Percentiles rank a stretch among this genome's conserved stretches.
These are phyloP conservation scores for Cyberlindnera xylosilytica DNA, from an alignment of 805 yeast species.

Conservation along the genomic window DNA sequence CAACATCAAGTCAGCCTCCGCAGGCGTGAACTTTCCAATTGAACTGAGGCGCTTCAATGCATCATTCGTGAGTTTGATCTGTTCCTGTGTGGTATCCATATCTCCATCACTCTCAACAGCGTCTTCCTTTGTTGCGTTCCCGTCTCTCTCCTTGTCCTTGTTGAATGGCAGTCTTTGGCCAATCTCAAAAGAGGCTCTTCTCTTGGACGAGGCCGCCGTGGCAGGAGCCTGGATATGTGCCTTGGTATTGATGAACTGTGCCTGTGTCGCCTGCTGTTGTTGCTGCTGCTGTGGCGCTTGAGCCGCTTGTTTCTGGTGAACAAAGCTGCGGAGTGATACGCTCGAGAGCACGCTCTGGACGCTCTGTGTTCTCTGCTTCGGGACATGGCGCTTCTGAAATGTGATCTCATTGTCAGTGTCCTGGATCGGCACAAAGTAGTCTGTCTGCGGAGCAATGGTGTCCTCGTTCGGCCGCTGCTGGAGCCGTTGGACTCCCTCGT, in stretches of 20 bases:
- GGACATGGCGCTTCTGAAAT: slow-evolving; percentile 64
- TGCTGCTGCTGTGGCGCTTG: slow-evolving; percentile 1
- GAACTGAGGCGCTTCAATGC: slow-evolving; percentile 36
- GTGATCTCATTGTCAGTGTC: slow-evolving; percentile 42
- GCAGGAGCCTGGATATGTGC: slow-evolving; percentile 42
- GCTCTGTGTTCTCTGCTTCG: slow-evolving; percentile 36
- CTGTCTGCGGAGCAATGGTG: slow-evolving; percentile 29
- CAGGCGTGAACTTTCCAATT: slow-evolving; percentile 27
- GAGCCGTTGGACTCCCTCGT: background rate
- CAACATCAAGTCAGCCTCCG: slow-evolving; percentile 25
- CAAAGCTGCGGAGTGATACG: slow-evolving; percentile 56
- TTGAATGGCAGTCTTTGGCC: slow-evolving; percentile 35
- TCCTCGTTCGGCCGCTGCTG: background rate
- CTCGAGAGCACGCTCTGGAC: slow-evolving; percentile 44
- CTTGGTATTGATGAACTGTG: slow-evolving; percentile 29
- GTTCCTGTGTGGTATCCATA: slow-evolving; percentile 25
- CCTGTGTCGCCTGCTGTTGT: slow-evolving; percentile 13
- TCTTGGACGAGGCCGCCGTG: slow-evolving; percentile 33
- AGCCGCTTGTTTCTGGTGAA: slow-evolving; percentile 32
- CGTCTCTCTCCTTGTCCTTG: slow-evolving; percentile 25
- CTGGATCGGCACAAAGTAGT: slow-evolving; percentile 9
- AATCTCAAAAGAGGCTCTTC: slow-evolving; percentile 29
- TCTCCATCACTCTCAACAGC: slow-evolving; percentile 26
- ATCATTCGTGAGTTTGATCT: slow-evolving; percentile 36
- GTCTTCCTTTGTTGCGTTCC: slow-evolving; percentile 10